Conservation (phyloP, 2,329 filamentous ascomycete genomes). For the Botrytis pseudocinerea region DNA sequence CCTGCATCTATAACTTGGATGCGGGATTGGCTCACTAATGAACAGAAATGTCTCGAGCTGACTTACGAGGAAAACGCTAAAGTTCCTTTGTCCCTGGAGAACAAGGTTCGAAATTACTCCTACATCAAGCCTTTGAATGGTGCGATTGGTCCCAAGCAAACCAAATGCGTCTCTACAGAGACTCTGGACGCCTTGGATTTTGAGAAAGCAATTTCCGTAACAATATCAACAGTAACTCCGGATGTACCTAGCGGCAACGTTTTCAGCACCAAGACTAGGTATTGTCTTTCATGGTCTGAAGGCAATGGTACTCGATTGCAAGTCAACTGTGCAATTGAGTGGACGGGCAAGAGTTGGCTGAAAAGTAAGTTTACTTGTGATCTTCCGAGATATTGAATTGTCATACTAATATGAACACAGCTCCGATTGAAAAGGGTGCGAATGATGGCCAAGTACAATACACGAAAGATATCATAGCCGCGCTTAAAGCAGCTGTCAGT, state of each 20-base stretch:
- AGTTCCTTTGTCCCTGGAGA: constrained; percentile 70
- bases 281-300: constrained; percentile 90
- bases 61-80: constrained; percentile 67
- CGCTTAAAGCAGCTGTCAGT: constrained; percentile 71
- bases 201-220: constrained; percentile 83
- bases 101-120: constrained; percentile 71
- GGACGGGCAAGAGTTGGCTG: constrained; percentile 97
- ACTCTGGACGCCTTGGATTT: constrained; percentile 81
- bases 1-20: constrained; percentile 78
- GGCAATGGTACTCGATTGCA: constrained; percentile 82
- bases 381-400: background rate
- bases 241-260: constrained; percentile 94
- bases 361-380: constrained; percentile 63
- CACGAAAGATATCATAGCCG: constrained; percentile 74
- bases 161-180: constrained; percentile 88
- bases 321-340: constrained; percentile 89
- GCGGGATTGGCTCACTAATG: constrained; percentile 78
- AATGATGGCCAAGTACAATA: constrained; percentile 86
- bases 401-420: constrained; percentile 47
- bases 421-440: constrained; percentile 92
- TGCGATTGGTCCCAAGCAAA: constrained; percentile 87
- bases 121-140: constrained; percentile 90
- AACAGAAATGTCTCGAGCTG: constrained; percentile 88
- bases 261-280: constrained; percentile 89
- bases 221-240: constrained; percentile 81